Conservation (phyloP, 352 stramenopile genomes). For the Phytopythium oedochilum region DNA sequence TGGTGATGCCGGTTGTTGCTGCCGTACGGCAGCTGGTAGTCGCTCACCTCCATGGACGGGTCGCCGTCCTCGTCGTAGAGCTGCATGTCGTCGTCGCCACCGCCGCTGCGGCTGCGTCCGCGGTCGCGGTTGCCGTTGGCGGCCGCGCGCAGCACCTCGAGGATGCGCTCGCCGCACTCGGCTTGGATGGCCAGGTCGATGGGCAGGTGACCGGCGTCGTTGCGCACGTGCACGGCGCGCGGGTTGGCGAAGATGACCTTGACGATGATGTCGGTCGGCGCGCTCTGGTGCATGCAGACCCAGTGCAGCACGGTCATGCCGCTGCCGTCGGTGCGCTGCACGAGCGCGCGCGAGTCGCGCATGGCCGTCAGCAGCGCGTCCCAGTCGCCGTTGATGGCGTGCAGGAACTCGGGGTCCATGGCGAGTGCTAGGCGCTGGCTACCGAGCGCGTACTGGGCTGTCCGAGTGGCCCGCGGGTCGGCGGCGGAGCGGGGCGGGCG, state of each 20-base stretch:
- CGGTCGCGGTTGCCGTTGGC: conserved; percentile 32
- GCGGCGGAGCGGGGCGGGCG: too few relatives aligned
- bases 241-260: conserved; percentile 81
- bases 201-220: conserved; percentile 67
- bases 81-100: conserved; percentile 13
- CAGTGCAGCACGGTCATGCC: conserved; percentile 81
- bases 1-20: conserved; percentile 33
- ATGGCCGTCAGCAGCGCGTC: conserved; percentile 59
- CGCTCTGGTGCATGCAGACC: conserved; percentile 74
- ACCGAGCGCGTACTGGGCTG: too few relatives aligned
- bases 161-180: conserved; percentile 65
- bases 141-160: conserved; percentile 64
- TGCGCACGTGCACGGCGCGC: conserved; percentile 61
- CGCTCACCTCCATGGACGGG: conserved; percentile 27
- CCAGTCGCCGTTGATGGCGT: conserved; percentile 81
- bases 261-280: conserved; percentile 67
- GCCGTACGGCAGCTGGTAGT: conserved; percentile 34
- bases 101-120: too few relatives aligned
- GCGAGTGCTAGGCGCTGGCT: too few relatives aligned
- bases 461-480: too few relatives aligned
- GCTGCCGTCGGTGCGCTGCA: conserved; percentile 52
- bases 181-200: conserved; percentile 74
- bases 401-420: conserved; percentile 74
- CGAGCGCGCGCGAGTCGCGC: conserved; percentile 54
- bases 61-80: conserved; percentile 28